Conservation (phyloP, 345 rosid genomes). For the Populus deltoides region DNA sequence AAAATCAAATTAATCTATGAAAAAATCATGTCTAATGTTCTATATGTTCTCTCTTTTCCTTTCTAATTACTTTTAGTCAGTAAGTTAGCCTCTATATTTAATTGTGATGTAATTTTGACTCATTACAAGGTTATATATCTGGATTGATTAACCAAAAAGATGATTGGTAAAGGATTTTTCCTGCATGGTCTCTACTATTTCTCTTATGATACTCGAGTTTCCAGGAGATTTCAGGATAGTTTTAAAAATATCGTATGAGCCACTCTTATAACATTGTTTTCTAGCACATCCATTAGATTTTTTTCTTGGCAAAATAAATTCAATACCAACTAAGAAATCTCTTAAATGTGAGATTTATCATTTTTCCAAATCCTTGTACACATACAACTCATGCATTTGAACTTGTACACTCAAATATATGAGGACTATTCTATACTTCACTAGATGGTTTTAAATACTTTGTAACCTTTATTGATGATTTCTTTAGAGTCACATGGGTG, state of each 20-base stretch:
- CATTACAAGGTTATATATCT: not conserved
- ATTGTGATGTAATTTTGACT: not conserved
- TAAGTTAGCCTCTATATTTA: not conserved
- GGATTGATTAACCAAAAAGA: not conserved
- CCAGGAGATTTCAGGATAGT: not conserved
- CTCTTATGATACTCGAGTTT: too few species aligned
- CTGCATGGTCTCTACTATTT: not conserved
- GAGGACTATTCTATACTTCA: not conserved
- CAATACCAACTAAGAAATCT: not conserved
- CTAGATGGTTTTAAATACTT: not conserved
- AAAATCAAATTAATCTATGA: too few species aligned
- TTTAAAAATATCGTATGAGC: not conserved
- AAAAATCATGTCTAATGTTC: not conserved
- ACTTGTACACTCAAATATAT: not conserved
- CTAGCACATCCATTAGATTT: not conserved
- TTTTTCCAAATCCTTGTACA: not conserved
- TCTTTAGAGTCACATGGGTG: not conserved
- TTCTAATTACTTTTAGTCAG: not conserved
- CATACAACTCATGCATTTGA: not conserved
- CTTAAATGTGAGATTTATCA: not conserved
- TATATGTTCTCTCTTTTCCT: not conserved
- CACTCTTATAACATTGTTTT: not conserved
- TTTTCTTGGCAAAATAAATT: not conserved
- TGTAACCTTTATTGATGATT: not conserved
- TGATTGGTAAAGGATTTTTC: not conserved